Evolutionary conservation across 148 eudicot genomes (phyloP), one percentile per base, ranked within the genome.

Genomic region (Limonium bicolor): DNA sequence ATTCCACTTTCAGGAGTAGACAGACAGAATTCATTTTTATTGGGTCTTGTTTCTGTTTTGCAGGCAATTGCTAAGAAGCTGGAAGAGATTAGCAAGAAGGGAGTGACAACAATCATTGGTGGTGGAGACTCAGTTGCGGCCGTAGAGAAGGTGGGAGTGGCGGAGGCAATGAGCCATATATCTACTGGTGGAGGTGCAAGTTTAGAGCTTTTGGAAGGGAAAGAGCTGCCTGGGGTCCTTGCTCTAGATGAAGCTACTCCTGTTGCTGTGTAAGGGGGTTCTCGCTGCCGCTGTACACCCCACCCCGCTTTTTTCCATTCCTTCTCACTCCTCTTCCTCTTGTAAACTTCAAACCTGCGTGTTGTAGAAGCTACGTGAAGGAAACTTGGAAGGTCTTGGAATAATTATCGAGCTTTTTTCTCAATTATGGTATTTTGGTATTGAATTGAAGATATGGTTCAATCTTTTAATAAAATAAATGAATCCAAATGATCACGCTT

Each of bases 161-260:
- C 96, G 1, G 82, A 74, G 41, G 60, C 77, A 31, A 86, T 86
- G 94, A 86, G 94, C 72, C 96, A 86, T 62, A 86, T 86, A 47
- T 86, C 96, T 24, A 86, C 94, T 2, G 94, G 96, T 9, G 96
- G 96, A 50, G 96, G 96, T 61, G 96, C 94, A 50, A 82, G 94
- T 59, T 76, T 86, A 76, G 96, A 86, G 73, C 62, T 86, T 39
- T 64, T 86, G 65, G 93, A 86, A 68, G 96, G 96, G 49, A 86
- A 86, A 76, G 64, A 67, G 21, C 80, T 82, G 53, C 96, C 96
- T 2, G 94, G 94, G 28, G 94, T 86, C 10, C 63, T 78, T 25
- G 94, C 96, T 41, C 84, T 86, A 15, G 74, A 86, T 23, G 96
- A 86, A 61, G 93, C 93, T 15, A 52, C 44, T 19, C 75, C 70